Evolutionary conservation across 208 protist species (phyloP).

Genomic region (Strigomonas galati): DNA sequence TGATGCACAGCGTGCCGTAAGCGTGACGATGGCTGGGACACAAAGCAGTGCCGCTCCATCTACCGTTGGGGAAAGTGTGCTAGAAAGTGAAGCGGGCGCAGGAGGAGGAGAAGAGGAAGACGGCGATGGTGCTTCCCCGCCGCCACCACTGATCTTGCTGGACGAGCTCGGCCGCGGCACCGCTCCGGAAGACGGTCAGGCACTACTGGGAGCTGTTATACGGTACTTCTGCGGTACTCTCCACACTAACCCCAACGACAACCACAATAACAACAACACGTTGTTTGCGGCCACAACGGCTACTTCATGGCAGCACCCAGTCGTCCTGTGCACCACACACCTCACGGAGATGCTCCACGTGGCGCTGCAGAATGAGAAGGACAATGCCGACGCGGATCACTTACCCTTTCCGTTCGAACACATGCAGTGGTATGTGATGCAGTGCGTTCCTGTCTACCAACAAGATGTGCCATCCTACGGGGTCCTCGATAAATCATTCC

Average conservation of each 20-base stretch:
- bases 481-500: background rate
- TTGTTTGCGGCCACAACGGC: background rate
- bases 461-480: background rate
- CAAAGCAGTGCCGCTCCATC: background rate
- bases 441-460: constrained; percentile 26
- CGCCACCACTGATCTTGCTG: constrained; percentile 73
- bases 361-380: background rate
- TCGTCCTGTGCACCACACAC: constrained; percentile 74
- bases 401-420: constrained; percentile 40
- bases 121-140: constrained; percentile 17
- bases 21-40: background rate
- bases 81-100: background rate
- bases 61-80: too few relatives aligned
- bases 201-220: constrained; percentile 71
- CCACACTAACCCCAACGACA: background rate
- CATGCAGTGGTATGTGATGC: constrained; percentile 45
- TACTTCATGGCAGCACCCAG: constrained; percentile 10
- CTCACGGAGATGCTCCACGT: constrained; percentile 51
- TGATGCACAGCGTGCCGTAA: constrained; percentile 20
- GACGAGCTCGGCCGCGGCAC: constrained; percentile 96
- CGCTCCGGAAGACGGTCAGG: constrained; percentile 73
- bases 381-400: background rate
- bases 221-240: constrained; percentile 33
- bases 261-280: background rate
- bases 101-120: constrained; percentile 2